Evolutionary conservation across 2,329 filamentous ascomycete genomes (phyloP).

Genomic region (Nemania abortiva): DNA sequence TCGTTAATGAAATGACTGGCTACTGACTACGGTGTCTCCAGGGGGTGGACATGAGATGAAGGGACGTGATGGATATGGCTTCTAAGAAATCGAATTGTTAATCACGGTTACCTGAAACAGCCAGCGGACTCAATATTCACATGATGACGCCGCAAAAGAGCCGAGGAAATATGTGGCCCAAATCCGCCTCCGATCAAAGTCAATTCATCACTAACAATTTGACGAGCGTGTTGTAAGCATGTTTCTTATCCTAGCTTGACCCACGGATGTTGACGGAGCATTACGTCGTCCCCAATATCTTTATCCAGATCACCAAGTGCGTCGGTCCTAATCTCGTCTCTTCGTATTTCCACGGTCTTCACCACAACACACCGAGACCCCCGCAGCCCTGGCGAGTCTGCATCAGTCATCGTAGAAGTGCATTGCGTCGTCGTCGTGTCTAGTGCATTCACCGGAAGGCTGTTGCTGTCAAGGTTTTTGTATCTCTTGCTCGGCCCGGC

Average conservation of each 20-base stretch:
- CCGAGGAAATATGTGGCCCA: background rate
- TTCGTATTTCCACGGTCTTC: conserved; percentile 28
- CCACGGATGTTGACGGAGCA: conserved; percentile 34
- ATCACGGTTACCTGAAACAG: no score
- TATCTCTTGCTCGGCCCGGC: conserved; percentile 22
- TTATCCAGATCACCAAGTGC: conserved; percentile 19
- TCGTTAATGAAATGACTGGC: no score
- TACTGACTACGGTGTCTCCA: no score
- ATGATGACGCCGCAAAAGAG: no score
- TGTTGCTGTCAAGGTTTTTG: conserved; percentile 26
- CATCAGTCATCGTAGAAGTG: background rate
- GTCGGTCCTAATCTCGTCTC: conserved; percentile 25
- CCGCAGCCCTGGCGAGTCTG: background rate
- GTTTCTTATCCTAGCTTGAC: conserved; percentile 10
- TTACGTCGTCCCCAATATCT: conserved; percentile 30
- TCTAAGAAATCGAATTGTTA: no score
- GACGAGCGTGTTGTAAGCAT: background rate
- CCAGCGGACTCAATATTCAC: no score
- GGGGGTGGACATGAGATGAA: no score
- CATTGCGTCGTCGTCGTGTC: conserved; percentile 25
- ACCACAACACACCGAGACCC: conserved; percentile 16
- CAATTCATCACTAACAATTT: background rate
- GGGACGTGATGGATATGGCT: no score
- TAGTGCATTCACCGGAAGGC: conserved; percentile 9
- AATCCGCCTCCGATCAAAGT: background rate